Evolutionary conservation across 2,329 filamentous ascomycete genomes (phyloP).

Genomic region (Fonsecaea nubica): DNA sequence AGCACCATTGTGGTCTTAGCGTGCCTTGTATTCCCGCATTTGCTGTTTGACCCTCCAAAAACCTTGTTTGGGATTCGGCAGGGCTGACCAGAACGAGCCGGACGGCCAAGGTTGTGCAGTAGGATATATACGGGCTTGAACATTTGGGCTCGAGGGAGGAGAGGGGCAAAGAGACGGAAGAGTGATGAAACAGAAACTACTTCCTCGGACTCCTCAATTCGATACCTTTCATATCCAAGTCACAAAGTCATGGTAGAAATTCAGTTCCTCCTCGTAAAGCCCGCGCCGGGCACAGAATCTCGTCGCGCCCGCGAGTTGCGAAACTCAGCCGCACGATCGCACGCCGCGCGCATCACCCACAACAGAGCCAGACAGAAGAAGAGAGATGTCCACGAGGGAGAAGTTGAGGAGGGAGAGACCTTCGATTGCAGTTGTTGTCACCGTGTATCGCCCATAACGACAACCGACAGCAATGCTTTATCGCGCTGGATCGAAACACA

Average conservation of each 20-base stretch:
- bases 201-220: neutral
- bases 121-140: too few species aligned
- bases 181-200: neutral
- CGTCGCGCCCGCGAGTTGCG: conserved; percentile 4
- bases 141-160: too few species aligned
- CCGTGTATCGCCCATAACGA: neutral
- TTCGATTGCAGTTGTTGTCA: neutral
- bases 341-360: conserved; percentile 1
- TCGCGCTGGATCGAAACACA: conserved; percentile 7
- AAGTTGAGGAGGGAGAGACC: neutral
- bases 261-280: conserved; percentile 1
- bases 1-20: too few species aligned
- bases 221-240: neutral
- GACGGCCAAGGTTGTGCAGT: too few species aligned
- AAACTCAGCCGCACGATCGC: conserved; percentile 3
- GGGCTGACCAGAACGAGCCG: too few species aligned
- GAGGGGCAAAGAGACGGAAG: neutral
- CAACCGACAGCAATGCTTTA: neutral
- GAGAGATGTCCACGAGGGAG: neutral
- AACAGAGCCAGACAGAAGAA: conserved; percentile 6
- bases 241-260: conserved; percentile 6
- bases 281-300: conserved; percentile 6
- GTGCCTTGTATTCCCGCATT: too few species aligned
- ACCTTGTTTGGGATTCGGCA: too few species aligned
- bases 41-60: too few species aligned